Base-by-base conservation (phyloP, 2,329 filamentous ascomycete species). In the Botrytis tulipae region DNA sequence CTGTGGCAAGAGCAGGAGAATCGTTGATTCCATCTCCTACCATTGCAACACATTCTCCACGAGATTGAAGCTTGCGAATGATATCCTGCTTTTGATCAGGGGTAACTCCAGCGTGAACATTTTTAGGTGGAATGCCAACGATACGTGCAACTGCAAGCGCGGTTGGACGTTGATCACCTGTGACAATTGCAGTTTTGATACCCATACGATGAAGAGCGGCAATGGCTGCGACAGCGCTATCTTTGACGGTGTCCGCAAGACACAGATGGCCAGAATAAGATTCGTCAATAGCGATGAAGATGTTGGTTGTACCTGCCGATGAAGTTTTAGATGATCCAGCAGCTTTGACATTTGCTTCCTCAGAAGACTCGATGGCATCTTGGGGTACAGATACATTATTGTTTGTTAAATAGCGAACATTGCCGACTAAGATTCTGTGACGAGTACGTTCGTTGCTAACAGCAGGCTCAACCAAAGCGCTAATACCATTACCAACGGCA, bases 1-100 rank as follows among this genome's bases (percentile, higher is more conserved):
- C 95, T 0, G 94, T 97, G 0, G 94, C 96, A 18, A 99, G 89
- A 0, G 96, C 96, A 0, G 96, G 96, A 0, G 94, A 97, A 84
- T 99, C 96, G 83, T 99, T 99, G 87, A 99, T 98, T 60, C 96
- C 96, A 82, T 99, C 96, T 70, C 96, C 95, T 22, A 98, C 95
- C 96, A 99, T 99, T 77, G 93, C 96, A 40, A 98, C 93, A 68
- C 92, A 86, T 78, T 94, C 89, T 75, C 94, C 94, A 69, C 86
- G 83, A 0, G 86, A 85, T 83, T 98, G 94, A 29, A 98, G 87
- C 71, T 91, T 85, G 68, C 90, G 88, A 78, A 99, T 87, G 77
- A 98, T 97, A 42, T 88, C 86, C 81, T 97, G 95, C 82, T 99
- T 99, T 83, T 97, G 93, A 76, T 94, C 91, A 0, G 96, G 96